These are phyloP conservation scores for Penicillium occitanis DNA, from an alignment of 2,329 filamentous ascomycete species.

Conservation along the genomic window DNA sequence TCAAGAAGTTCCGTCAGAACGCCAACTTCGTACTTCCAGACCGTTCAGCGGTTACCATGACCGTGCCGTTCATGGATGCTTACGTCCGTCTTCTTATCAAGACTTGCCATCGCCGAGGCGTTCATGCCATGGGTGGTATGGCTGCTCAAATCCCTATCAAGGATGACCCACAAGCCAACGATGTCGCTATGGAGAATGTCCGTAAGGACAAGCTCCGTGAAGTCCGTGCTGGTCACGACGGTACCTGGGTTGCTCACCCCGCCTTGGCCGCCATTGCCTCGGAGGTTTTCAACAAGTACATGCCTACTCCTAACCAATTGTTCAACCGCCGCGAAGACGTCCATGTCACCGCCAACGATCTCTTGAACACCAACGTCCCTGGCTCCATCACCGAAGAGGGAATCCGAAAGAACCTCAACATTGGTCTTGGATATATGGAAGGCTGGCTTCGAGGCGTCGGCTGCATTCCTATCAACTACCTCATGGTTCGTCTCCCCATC, in stretches of 20 bases:
- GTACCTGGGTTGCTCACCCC: conserved; percentile 96
- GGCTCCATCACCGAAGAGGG: conserved; percentile 89
- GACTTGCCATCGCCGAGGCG: conserved; percentile 92
- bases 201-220: conserved; percentile 95
- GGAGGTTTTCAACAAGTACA: conserved; percentile 95
- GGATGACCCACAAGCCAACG: conserved; percentile 85
- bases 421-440: conserved; percentile 97
- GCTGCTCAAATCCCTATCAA: conserved; percentile 99
- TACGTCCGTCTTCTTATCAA: conserved; percentile 97
- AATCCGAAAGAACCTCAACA: conserved; percentile 96
- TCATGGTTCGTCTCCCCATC: conserved; percentile 65
- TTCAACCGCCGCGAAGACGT: conserved; percentile 90
- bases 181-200: conserved; percentile 89
- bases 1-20: conserved; percentile 99
- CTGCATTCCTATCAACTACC: conserved; percentile 94
- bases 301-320: conserved; percentile 97
- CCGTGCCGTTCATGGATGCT: conserved; percentile 94
- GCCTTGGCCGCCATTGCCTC: conserved; percentile 83
- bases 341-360: conserved; percentile 77
- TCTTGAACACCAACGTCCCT: conserved; percentile 97
- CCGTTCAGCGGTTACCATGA: conserved; percentile 91
- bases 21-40: conserved; percentile 90
- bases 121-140: conserved; percentile 99
- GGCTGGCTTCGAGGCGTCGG: conserved; percentile 93
- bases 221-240: conserved; percentile 91